phyloP scores from a whole-genome alignment of 768 basidiomycete species.

The Lactifluus hygrophoroides region DNA sequence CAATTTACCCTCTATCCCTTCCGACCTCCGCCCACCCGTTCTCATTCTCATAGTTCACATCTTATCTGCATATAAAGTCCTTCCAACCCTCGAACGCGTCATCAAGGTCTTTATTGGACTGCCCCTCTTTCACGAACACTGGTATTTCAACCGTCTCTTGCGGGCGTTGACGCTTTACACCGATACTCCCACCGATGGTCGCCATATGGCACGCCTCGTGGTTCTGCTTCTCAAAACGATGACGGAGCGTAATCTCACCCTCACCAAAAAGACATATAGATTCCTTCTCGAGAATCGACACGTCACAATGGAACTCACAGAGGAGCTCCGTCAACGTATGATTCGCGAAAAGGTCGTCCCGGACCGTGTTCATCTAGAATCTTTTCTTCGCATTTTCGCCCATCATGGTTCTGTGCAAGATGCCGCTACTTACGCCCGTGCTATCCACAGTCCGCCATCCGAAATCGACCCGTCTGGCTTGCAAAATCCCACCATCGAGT shows the following conservation, averaged over 20 bases:
- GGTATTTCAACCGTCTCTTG: constrained; percentile 22
- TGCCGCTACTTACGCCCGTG: constrained; percentile 32
- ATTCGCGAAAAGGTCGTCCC: constrained; percentile 34
- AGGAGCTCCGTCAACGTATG: constrained; percentile 38
- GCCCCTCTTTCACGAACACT: constrained; percentile 19
- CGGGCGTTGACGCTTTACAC: constrained; percentile 11
- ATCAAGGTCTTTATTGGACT: constrained; percentile 28
- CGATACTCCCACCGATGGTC: constrained; percentile 3
- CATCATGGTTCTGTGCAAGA: constrained; percentile 37
- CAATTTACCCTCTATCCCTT: constrained; percentile 30
- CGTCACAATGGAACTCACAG: constrained; percentile 42
- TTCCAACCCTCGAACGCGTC: constrained; percentile 38
- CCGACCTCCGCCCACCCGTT: constrained; percentile 33
- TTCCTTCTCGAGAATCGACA: constrained; percentile 33
- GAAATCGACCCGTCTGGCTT: background rate
- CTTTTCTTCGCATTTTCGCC: constrained; percentile 40
- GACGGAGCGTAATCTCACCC: constrained; percentile 11
- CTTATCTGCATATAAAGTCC: constrained; percentile 42
- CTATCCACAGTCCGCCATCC: constrained; percentile 26
- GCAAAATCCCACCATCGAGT: background rate
- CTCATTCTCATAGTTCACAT: constrained; percentile 40
- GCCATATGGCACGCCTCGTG: background rate
- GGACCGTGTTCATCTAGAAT: constrained; percentile 37
- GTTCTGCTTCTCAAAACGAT: constrained; percentile 13
- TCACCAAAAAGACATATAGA: constrained; percentile 6